These are phyloP conservation scores for Udeniomyces megalosporus DNA, from an alignment of 768 basidiomycete genomes.

Conservation along the genomic window DNA sequence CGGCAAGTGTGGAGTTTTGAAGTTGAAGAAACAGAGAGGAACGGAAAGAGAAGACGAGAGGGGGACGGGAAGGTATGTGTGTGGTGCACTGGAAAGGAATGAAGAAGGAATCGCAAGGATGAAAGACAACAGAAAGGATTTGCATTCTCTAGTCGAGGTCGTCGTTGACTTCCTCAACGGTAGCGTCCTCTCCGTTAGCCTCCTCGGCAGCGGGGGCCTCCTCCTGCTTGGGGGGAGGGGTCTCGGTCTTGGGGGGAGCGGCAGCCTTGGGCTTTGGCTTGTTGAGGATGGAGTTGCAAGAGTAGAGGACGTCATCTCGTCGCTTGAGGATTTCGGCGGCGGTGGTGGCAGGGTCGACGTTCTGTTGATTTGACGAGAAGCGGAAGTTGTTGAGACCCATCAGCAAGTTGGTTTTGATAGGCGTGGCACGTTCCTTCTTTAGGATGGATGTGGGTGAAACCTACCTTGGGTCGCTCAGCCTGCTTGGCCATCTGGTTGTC, in stretches of 20 bases:
- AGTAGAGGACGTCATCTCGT: conserved; percentile 80
- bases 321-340: conserved; percentile 73
- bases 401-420: too few relatives aligned
- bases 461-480: conserved; percentile 56
- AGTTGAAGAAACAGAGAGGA: not conserved
- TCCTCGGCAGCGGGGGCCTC: conserved; percentile 17
- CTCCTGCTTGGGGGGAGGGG: conserved; percentile 18
- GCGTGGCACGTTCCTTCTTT: too few relatives aligned
- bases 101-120: too few relatives aligned
- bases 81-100: too few relatives aligned
- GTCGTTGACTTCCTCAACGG: conserved; percentile 21
- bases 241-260: conserved; percentile 32
- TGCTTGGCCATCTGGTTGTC: conserved; percentile 80
- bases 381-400: too few relatives aligned
- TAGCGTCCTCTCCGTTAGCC: conserved; percentile 20
- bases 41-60: not conserved
- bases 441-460: too few relatives aligned
- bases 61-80: too few relatives aligned
- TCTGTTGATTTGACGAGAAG: conserved; percentile 26
- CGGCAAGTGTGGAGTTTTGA: not conserved
- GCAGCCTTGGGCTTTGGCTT: conserved; percentile 75
- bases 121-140: not conserved
- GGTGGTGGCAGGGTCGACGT: conserved; percentile 67
- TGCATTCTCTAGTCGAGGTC: conserved; percentile 7
- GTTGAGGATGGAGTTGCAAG: conserved; percentile 74